A percentile compares a stretch with the other conserved stretches of the same genome.
phyloP scores from a whole-genome alignment of 208 protist species.

The Wallacemonas rigidus region DNA sequence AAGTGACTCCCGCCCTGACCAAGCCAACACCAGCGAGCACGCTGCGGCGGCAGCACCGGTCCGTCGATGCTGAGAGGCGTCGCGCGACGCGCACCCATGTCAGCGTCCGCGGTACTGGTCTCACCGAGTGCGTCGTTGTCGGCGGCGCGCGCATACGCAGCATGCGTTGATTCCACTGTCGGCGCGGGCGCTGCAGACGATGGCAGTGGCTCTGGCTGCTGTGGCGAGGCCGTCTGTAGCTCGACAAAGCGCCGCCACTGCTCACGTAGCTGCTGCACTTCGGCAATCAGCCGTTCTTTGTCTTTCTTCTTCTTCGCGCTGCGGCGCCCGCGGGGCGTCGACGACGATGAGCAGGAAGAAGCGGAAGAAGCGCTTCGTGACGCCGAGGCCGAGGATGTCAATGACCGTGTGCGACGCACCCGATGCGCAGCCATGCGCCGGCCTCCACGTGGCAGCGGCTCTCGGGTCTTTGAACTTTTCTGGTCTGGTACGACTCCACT shows the following conservation, averaged over 20 bases:
- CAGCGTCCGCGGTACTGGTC: no score
- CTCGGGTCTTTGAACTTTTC: no score
- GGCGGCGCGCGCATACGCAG: no score
- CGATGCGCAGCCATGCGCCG: no score
- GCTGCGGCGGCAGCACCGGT: slow-evolving; percentile 13
- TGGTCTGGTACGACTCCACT: neutral
- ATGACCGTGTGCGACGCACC: no score
- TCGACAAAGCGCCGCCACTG: slow-evolving; percentile 51
- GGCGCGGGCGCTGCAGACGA: no score
- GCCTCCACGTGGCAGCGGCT: no score
- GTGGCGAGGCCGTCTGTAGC: neutral
- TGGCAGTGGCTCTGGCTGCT: no score
- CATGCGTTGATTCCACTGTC: no score
- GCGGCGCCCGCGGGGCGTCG: neutral
- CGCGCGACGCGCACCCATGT: no score
- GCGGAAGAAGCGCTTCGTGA: slow-evolving; percentile 3
- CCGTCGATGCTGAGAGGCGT: no score
- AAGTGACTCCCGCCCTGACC: slow-evolving; percentile 25
- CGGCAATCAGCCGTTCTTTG: slow-evolving; percentile 13
- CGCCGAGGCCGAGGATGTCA: neutral
- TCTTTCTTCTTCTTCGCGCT: neutral
- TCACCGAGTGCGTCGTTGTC: no score
- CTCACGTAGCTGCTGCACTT: slow-evolving; percentile 50
- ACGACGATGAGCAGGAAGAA: neutral
- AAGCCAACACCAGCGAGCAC: slow-evolving; percentile 36